phyloP scores from a whole-genome alignment of 2,329 filamentous ascomycete species.

The Pseudogymnoascus sp. region DNA sequence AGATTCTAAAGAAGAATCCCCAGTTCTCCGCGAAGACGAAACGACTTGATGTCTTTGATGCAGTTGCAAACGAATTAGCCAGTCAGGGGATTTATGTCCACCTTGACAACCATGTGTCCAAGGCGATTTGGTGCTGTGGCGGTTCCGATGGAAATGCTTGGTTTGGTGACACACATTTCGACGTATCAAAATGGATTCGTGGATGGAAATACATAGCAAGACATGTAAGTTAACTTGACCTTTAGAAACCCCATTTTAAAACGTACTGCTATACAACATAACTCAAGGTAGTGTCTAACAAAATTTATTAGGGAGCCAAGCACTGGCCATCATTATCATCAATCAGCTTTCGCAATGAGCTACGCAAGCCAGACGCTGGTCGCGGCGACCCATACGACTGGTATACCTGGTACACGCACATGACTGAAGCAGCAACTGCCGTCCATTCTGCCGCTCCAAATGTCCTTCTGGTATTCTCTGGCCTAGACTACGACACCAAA shows the following conservation, averaged over 20 bases:
- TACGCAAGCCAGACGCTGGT: conserved; percentile 25
- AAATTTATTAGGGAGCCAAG: conserved; percentile 12
- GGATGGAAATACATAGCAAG: conserved; percentile 52
- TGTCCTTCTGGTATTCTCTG: conserved; percentile 41
- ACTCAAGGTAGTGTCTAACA: neutral
- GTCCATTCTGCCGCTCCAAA: conserved; percentile 37
- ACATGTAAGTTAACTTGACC: conserved; percentile 37
- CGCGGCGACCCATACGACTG: conserved; percentile 34
- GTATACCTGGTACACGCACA: conserved; percentile 37
- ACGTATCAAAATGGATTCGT: conserved; percentile 50
- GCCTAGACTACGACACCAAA: conserved; percentile 38
- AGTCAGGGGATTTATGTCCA: conserved; percentile 50
- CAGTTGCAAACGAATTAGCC: conserved; percentile 49
- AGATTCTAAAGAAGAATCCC: conserved; percentile 51
- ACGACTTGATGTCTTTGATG: conserved; percentile 51
- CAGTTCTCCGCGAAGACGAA: conserved; percentile 46
- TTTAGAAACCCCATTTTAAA: neutral
- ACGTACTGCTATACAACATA: neutral
- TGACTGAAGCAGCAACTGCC: conserved; percentile 33
- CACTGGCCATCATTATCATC: conserved; percentile 25
- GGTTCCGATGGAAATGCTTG: conserved; percentile 48
- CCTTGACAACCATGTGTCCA: conserved; percentile 54
- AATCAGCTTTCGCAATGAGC: conserved; percentile 34
- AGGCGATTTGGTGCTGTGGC: conserved; percentile 50
- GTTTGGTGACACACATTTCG: conserved; percentile 54